phyloP scores from a whole-genome alignment of 257 asterid genomes.

The Solanum commersonii region DNA sequence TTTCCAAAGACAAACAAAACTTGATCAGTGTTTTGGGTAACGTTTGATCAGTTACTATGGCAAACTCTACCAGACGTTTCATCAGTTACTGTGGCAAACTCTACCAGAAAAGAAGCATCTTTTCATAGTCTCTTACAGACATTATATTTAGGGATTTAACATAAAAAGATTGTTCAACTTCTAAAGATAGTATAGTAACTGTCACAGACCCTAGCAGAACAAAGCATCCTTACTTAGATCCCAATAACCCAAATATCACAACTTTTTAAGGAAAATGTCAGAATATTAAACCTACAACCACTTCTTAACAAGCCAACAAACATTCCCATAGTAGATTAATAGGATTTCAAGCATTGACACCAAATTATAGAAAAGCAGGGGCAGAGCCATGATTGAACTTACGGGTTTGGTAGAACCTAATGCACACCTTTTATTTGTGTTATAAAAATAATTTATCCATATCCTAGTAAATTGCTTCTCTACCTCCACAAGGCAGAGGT shows the following conservation, averaged over 20 bases:
- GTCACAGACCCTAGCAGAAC: neutral
- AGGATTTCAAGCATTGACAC: neutral
- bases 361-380: neutral
- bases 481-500: neutral
- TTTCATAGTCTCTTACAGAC: no score
- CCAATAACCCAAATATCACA: neutral
- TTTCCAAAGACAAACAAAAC: no score
- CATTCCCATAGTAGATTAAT: neutral
- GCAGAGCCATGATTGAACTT: neutral
- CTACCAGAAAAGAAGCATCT: no score
- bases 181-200: neutral
- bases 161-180: no score
- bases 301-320: neutral
- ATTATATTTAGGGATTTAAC: no score
- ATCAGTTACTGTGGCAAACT: no score
- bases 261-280: neutral
- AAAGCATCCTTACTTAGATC: neutral
- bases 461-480: neutral
- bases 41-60: no score
- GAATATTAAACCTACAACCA: neutral
- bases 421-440: neutral
- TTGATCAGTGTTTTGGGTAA: no score
- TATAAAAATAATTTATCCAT: neutral
- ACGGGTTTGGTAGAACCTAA: neutral
- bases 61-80: no score